phyloP scores from a whole-genome alignment of 1,284 basidiomycete genomes.

The Fomitopsis schrenkii region DNA sequence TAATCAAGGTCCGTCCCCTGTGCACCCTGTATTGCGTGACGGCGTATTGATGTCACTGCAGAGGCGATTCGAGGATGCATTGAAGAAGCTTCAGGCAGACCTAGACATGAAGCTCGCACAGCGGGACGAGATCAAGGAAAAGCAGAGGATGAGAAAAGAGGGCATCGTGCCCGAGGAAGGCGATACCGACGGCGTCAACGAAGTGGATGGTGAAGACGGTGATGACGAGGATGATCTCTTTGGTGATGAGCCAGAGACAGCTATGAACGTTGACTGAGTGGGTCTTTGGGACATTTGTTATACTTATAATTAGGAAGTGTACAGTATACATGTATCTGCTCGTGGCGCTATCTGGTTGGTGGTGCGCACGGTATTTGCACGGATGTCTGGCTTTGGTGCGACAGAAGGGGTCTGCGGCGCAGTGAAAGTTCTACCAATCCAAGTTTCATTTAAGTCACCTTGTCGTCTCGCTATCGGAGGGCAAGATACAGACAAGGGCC shows the following conservation, averaged over 20 bases:
- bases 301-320: not conserved
- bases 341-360: not conserved
- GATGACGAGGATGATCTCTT: constrained; percentile 55
- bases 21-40: not conserved
- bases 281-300: not conserved
- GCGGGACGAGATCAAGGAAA: constrained; percentile 72
- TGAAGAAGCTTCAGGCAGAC: constrained; percentile 84
- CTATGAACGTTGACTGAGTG: constrained; percentile 39
- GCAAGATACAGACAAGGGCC: constrained; percentile 49
- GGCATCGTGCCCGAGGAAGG: constrained; percentile 46
- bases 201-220: constrained; percentile 30
- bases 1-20: constrained; percentile 63
- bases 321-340: not conserved
- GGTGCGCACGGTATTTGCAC: no score
- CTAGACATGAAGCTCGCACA: constrained; percentile 84
- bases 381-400: not conserved
- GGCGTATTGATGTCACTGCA: constrained; percentile 28
- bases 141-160: constrained; percentile 62
- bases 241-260: constrained; percentile 41
- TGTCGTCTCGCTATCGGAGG: constrained; percentile 12
- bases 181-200: constrained; percentile 40
- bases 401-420: not conserved
- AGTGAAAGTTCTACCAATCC: not conserved
- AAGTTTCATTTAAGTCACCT: not conserved
- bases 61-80: constrained; percentile 92